phyloP scores from a whole-genome alignment of 108 stramenopile genomes.

The Cyclostephanos invisitatus region DNA sequence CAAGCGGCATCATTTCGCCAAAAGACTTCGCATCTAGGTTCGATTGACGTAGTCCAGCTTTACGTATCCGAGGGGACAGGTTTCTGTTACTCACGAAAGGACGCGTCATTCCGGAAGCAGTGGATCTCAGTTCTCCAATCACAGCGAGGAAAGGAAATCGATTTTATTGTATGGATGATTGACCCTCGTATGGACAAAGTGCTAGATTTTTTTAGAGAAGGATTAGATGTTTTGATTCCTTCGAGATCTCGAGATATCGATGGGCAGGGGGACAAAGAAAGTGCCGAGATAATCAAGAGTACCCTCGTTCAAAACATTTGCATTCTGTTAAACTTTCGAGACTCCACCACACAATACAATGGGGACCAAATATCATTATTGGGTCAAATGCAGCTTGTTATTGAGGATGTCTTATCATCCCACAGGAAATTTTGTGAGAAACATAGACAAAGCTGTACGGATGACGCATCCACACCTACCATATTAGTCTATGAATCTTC shows the following conservation, averaged over 20 bases:
- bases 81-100: constrained; percentile 9
- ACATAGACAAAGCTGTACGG: not conserved
- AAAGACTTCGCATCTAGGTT: not conserved
- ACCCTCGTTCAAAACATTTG: constrained; percentile 36
- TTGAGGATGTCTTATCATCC: constrained; percentile 8
- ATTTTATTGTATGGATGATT: constrained; percentile 46
- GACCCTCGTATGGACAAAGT: constrained; percentile 32
- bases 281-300: constrained; percentile 11
- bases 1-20: constrained; percentile 8
- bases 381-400: constrained; percentile 3
- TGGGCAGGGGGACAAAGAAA: not conserved
- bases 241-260: not conserved
- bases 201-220: constrained; percentile 25
- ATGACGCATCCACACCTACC: constrained; percentile 11
- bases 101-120: not conserved
- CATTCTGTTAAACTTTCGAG: constrained; percentile 51
- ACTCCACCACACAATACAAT: constrained; percentile 9
- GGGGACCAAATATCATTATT: constrained; percentile 7
- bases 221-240: constrained; percentile 38
- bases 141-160: constrained; percentile 25
- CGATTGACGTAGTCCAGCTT: constrained; percentile 24
- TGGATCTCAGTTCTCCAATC: constrained; percentile 4
- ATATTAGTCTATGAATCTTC: constrained; percentile 47
- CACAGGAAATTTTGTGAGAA: constrained; percentile 4
- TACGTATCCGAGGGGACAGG: constrained; percentile 31